These are phyloP conservation scores for Amanita rubescens DNA, from an alignment of 768 basidiomycete species.

Conservation along the genomic window DNA sequence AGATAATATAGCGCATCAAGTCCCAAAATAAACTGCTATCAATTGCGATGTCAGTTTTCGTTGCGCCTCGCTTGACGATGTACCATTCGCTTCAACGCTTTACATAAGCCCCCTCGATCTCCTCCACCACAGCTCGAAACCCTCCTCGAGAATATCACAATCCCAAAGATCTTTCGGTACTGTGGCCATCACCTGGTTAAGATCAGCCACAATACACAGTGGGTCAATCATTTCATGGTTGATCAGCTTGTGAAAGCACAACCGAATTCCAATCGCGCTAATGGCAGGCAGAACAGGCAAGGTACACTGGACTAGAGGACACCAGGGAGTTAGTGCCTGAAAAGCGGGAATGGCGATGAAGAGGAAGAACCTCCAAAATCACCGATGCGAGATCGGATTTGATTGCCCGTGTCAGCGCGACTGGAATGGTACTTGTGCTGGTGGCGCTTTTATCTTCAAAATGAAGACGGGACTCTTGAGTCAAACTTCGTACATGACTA, in stretches of 20 bases:
- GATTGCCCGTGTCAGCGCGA: slow-evolving; percentile 20
- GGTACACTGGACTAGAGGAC: background rate
- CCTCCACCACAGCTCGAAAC: slow-evolving; percentile 22
- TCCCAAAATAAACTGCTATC: too few species aligned
- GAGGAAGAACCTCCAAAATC: slow-evolving; percentile 19
- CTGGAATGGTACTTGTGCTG: slow-evolving; percentile 16
- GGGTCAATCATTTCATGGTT: slow-evolving; percentile 12
- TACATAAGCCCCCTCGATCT: slow-evolving; percentile 10
- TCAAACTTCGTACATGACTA: slow-evolving; percentile 18
- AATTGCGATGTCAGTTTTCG: too few species aligned
- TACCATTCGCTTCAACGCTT: too few species aligned
- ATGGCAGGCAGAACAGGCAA: slow-evolving; percentile 15
- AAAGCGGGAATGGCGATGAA: slow-evolving; percentile 9
- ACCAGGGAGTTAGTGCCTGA: background rate
- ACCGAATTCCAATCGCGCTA: slow-evolving; percentile 24
- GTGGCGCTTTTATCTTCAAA: slow-evolving; percentile 21
- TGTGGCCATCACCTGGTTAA: slow-evolving; percentile 12
- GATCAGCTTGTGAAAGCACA: slow-evolving; percentile 22
- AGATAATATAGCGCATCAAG: too few species aligned
- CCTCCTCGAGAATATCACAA: slow-evolving; percentile 25
- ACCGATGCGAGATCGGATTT: slow-evolving; percentile 18
- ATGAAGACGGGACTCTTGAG: slow-evolving; percentile 22
- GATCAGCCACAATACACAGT: slow-evolving; percentile 7
- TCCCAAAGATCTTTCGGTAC: slow-evolving; percentile 28
- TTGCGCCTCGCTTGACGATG: too few species aligned